Base-by-base conservation (phyloP, 2,329 filamentous ascomycete genomes). In the Aspergillus phoenicis region DNA sequence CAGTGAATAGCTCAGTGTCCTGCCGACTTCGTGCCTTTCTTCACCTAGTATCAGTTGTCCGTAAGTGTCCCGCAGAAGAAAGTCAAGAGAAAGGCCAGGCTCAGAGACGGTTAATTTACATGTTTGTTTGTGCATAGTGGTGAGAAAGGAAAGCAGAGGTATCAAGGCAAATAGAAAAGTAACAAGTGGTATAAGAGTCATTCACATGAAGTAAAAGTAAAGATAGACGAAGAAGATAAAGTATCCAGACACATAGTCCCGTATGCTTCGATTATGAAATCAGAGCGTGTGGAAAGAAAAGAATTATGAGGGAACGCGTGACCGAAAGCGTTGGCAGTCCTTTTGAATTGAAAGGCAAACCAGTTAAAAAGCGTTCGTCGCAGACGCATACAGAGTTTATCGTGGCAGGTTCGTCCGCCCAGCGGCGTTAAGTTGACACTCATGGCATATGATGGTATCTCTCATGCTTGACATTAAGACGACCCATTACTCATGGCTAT, bases 331-430 rank as follows among this genome's bases (percentile, higher is more conserved):
- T 45, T 17, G 17, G 28, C 10, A 10, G 28, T 10, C 11, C 28
- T 10, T 11, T 5, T 11, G 22, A 45, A n/a, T 17, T 11, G 4
- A 2, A 45, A 22, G 2, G n/a, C 20, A 17, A 45, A 11, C 20
- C 41, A 45, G 20, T 20, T 20, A 45, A n/a, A n/a, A 20, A 45
- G 38, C 61, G 53, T 68, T 68, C 65, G 61, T 71, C 64, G 65
- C 63, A 58, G 63, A 66, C 64, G 64, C 62, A 62, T 20, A 48
- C 49, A 43, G 54, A 57, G 20, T 45, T 24, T 20, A 59, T 56
- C 64, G 58, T 59, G 52, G 22, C 36, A 64, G 57, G 33, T 54
- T 59, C 38, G 56, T 64, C 57, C 57, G 56, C 54, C 54, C 59
- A 62, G 52, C 60, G 62, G 60, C 28, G 36, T 64, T 57, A 33